Evolutionary conservation across 2,329 filamentous ascomycete genomes (phyloP).

Genomic region (Aotearoamyces nothofagi): DNA sequence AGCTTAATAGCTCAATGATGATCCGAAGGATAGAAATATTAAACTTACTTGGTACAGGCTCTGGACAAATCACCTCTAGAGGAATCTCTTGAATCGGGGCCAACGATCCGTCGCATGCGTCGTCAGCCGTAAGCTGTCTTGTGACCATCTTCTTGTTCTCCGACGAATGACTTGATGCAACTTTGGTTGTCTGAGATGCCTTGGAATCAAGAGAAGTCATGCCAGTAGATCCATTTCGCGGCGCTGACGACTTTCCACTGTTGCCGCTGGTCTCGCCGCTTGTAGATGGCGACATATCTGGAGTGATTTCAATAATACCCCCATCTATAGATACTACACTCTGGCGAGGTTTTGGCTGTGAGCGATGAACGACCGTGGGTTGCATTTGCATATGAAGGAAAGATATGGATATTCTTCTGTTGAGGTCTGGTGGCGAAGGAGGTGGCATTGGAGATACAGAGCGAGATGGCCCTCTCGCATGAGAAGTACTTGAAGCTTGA

Average conservation of each 20-base stretch:
- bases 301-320: conserved; percentile 9
- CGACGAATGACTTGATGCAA: conserved; percentile 12
- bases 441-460: conserved; percentile 7
- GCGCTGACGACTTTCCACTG: conserved; percentile 15
- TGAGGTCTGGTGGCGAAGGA: conserved; percentile 7
- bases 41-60: conserved; percentile 15
- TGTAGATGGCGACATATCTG: conserved; percentile 13
- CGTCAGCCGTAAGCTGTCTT: conserved; percentile 8
- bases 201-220: conserved; percentile 26
- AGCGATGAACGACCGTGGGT: conserved; percentile 27
- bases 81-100: conserved; percentile 16
- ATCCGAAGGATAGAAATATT: neutral
- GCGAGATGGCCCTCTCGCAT: too few relatives aligned
- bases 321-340: conserved; percentile 21
- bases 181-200: conserved; percentile 16
- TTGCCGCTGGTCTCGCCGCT: conserved; percentile 11
- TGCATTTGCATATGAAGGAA: conserved; percentile 24
- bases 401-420: conserved; percentile 25
- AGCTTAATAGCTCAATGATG: too few relatives aligned
- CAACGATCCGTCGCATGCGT: conserved; percentile 11
- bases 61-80: conserved; percentile 7
- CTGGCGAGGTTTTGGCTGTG: conserved; percentile 23
- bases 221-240: conserved; percentile 15
- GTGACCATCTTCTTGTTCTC: conserved; percentile 13
- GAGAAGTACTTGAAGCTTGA: too few relatives aligned